Base-by-base conservation (phyloP, 2,329 filamentous ascomycete genomes). In the Aspergillus intermedius region DNA sequence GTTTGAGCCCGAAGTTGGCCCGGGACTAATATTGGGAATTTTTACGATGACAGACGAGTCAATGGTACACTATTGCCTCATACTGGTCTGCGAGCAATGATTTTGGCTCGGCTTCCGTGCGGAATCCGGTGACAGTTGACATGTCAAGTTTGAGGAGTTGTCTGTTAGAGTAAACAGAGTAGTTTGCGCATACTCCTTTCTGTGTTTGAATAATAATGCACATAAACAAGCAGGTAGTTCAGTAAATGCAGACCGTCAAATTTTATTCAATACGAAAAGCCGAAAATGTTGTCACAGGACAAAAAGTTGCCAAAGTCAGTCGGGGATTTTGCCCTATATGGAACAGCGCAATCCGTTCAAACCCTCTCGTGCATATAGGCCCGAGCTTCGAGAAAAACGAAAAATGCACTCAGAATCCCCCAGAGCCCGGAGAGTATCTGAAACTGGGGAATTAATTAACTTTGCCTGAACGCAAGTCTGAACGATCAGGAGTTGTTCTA, bases 311-410 rank as follows among this genome's bases (percentile, higher is more conserved):
- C 50, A 49, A 56, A 53, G 51, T 45, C 48, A 45, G 25, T 52
- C 57, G 58, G 58, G 47, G 49, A 42, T 56, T 56, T 60, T 50
- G 42, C 58, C 52, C 30, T 46, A 56, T 60, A 28, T 37, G 57
- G 56, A 58, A 56, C 56, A 50, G 49, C 43, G 45, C 41, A 47
- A 44, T 17, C n/a, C 23, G 3, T 15, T 10, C 12, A 28, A n/a
- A 12, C 17, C 37, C 15, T 22, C 37, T 40, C 37, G 37, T 40
- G 37, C 19, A 40, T 40, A 19, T 10, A 21, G 34, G 34, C 15
- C 25, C 48, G 50, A 50, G 51, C 54, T 49, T 55, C 44, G 44
- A 46, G 48, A 46, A 44, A 48, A 19, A 19, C n/a, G 3, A 30
- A 30, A 30, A 12, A 30, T 30, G 25, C 25, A 30, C 25, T 30